Evolutionary conservation across 805 yeast species (phyloP), one percentile per base, ranked within the genome.

Genomic region (Teunomyces gatunensis): DNA sequence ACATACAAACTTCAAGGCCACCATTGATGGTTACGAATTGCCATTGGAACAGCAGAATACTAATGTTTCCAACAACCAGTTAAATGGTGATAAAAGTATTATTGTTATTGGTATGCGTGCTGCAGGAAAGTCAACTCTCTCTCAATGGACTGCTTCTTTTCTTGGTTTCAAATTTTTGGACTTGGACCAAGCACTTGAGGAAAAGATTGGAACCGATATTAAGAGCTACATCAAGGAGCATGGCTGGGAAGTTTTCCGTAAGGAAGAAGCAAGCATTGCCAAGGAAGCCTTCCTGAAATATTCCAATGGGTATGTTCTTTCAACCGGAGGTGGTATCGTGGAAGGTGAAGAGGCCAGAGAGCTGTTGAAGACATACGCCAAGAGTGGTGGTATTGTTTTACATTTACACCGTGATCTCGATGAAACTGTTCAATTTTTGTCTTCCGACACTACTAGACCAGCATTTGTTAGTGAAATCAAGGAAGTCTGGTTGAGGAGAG

Each of bases 301-400:
- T 51, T 47, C 67, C 5, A 59, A 57, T 15, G 85, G 85, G 4
- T 74, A 83, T 57, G 87, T 92, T 18, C 77, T 92, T 46, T 88
- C 98, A 0, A 88, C 97, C 43, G 99, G 99, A 29, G 99, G 99
- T 39, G 99, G 99, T 7, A 75, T 94, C 50, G 96, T 94, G 23
- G 98, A 92, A 67, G 78, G 78, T 34, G 75, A 75, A 6, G 77
- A 65, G n/a, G 82, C 95, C 4, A 79, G 97, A 57, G 74, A 74
- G 9, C 54, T 80, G 6, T 73, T 94, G 63, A 77, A 83, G 55
- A 62, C 73, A 6, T 87, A 82, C 63, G 58, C 64, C 35, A 57
- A 69, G 18, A 53, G 66, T 11, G 87, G 87, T 21, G 96, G 96
- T 34, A 77, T 87, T 53, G 98, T 94, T 10, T 73, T 94, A 47